Evolutionary conservation across 129 eudicot species (phyloP).

Genomic region (Tagetes patula): DNA sequence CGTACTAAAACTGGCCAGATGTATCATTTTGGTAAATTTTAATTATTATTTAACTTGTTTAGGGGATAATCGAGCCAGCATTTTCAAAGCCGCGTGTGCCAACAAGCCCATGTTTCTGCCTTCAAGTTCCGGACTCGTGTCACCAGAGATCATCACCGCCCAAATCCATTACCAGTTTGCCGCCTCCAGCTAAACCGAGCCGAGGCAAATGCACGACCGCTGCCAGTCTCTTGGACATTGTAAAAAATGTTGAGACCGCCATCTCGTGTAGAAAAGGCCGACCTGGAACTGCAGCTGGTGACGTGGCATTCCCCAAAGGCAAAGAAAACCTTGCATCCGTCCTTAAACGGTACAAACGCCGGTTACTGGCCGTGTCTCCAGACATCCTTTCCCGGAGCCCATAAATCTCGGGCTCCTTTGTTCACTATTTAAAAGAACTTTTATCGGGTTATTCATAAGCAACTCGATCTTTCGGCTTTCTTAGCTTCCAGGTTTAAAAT

Average conservation of each 20-base stretch:
- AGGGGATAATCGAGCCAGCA: slow-evolving; percentile 87
- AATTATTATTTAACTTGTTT: slow-evolving; percentile 4
- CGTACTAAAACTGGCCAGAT: too few relatives aligned
- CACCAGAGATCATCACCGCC: slow-evolving; percentile 63
- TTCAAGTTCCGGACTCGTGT: slow-evolving; percentile 59
- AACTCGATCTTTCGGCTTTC: slow-evolving; percentile 25
- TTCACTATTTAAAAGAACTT: slow-evolving; percentile 23
- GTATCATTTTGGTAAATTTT: background rate
- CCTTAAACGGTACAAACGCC: slow-evolving; percentile 85
- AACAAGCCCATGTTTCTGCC: slow-evolving; percentile 81
- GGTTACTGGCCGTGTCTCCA: slow-evolving; percentile 54
- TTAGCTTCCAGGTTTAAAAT: slow-evolving; percentile 29
- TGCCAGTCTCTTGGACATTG: slow-evolving; percentile 59
- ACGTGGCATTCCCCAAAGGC: slow-evolving; percentile 91
- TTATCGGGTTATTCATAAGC: slow-evolving; percentile 21
- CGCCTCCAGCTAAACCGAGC: slow-evolving; percentile 57
- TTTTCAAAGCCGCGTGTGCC: slow-evolving; percentile 76
- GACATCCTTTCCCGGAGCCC: slow-evolving; percentile 49
- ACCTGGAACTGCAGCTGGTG: slow-evolving; percentile 94
- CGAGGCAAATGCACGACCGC: slow-evolving; percentile 74
- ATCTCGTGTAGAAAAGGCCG: slow-evolving; percentile 85
- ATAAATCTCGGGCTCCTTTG: slow-evolving; percentile 32
- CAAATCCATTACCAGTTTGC: slow-evolving; percentile 49
- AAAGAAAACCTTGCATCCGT: slow-evolving; percentile 91
- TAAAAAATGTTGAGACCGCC: slow-evolving; percentile 85